Evolutionary conservation across 1,139 yeast species (phyloP), one percentile per base, ranked within the genome.

Genomic region (Sugiyamaella japonica): DNA sequence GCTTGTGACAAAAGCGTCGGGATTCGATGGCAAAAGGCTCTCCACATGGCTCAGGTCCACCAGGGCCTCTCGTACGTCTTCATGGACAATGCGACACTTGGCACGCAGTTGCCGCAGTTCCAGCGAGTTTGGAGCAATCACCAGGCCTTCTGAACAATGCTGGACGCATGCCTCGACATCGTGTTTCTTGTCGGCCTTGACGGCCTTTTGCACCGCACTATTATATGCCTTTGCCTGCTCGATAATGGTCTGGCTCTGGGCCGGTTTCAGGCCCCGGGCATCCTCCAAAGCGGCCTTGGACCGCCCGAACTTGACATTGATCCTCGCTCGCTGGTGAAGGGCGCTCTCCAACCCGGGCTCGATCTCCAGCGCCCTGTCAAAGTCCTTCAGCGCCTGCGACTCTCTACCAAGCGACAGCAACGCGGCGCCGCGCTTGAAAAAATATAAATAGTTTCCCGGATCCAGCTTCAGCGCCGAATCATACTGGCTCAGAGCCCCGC

Each of bases 401-500:
- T 71, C 72, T 48, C 64, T 63, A 16, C 75, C 74, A 39, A 68
- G 59, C 3, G 73, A 66, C 52, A 73, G 62, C 49, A 70, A 67
- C 25, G 73, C 73, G 1, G 73, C 69, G 6, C 74, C 76, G 8
- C 77, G 66, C 56, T 70, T 70, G 63, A 70, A 74, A 37, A 65
- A 56, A n/a, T 67, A 65, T 56, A 70, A 55, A 56, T 68, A 70
- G 59, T 71, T 69, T n/a, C 50, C 50, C 17, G 72, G 72, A 25
- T 67, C 64, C n/a, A 56, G 55, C 25, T 61, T 55, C 25, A 71
- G 57, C 3, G 70, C 72, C 29, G 62, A 60, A 50, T 70, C 70
- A 52, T 67, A 70, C 89, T 76, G 95, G 77, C 67, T 81, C 77
- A 76, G 84, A 86, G 77, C 89, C 15, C 59, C 63, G 15, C 53